Evolutionary conservation across 768 basidiomycete genomes (phyloP).

Genomic region (Tylopilus sp.): DNA sequence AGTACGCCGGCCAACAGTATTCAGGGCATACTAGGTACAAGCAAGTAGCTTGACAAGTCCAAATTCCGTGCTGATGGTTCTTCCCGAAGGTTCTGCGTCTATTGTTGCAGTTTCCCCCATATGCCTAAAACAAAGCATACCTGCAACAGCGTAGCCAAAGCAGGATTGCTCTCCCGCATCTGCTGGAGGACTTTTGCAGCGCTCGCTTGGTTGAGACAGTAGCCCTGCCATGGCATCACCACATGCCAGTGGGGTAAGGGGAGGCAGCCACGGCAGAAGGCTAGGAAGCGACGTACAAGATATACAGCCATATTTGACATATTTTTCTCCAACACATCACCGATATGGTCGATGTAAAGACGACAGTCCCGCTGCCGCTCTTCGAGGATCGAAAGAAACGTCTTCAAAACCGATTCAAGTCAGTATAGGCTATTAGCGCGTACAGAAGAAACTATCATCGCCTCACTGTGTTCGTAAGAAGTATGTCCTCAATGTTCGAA

Average conservation of each 20-base stretch:
- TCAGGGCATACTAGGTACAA: conserved; percentile 70
- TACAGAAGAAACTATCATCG: not conserved
- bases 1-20: not conserved
- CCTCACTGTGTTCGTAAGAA: conserved; percentile 81
- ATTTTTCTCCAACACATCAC: conserved; percentile 75
- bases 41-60: conserved; percentile 86
- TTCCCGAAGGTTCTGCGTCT: conserved; percentile 65
- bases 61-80: conserved; percentile 75
- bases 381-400: conserved; percentile 85
- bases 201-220: conserved; percentile 84
- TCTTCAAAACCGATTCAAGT: conserved; percentile 35
- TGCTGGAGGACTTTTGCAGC: conserved; percentile 77
- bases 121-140: conserved; percentile 34
- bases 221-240: conserved; percentile 49
- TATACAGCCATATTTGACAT: conserved; percentile 79
- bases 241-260: no score
- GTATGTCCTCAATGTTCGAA: conserved; percentile 89
- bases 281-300: conserved; percentile 45
- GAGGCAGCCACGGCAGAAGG: no score
- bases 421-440: not conserved
- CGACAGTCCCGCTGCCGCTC: conserved; percentile 88
- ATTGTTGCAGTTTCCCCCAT: not conserved
- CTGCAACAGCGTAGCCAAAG: conserved; percentile 63
- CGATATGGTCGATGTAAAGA: conserved; percentile 86
- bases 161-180: conserved; percentile 62